Evolutionary conservation across 352 stramenopile species (phyloP).

Genomic region (Pythium dissimile): DNA sequence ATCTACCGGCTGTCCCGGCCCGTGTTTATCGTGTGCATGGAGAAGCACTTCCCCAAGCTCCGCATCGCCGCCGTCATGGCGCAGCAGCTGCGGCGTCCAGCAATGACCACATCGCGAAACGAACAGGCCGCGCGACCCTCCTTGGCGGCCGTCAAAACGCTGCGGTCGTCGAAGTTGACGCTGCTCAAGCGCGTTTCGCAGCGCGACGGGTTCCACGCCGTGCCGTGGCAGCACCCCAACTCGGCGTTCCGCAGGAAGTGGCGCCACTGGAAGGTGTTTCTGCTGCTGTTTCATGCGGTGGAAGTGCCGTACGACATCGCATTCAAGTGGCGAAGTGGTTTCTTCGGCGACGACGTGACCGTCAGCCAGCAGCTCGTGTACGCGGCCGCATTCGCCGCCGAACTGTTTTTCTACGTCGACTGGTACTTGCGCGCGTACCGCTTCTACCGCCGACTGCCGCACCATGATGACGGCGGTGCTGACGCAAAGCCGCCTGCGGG

Average conservation of each 20-base stretch:
- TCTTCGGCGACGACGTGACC: slow-evolving; percentile 24
- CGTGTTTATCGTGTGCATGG: slow-evolving; percentile 24
- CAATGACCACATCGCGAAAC: slow-evolving; percentile 10
- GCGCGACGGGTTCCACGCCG: background rate
- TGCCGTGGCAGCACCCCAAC: slow-evolving; percentile 3
- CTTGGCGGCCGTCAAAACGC: too few relatives aligned
- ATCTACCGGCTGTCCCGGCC: slow-evolving; percentile 9
- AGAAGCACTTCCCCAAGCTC: slow-evolving; percentile 52
- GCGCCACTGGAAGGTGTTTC: slow-evolving; percentile 8
- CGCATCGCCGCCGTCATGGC: slow-evolving; percentile 40
- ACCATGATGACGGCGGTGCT: background rate
- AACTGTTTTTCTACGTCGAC: slow-evolving; percentile 66
- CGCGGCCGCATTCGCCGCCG: slow-evolving; percentile 26
- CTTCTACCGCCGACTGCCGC: slow-evolving; percentile 29
- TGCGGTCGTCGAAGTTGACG: background rate
- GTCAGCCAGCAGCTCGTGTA: slow-evolving; percentile 32
- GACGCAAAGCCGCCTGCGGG: slow-evolving; percentile 5
- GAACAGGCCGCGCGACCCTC: too few relatives aligned
- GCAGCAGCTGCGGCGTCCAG: slow-evolving; percentile 1
- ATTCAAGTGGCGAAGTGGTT: slow-evolving; percentile 18
- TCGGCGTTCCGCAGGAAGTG: slow-evolving; percentile 11
- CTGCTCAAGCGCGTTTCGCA: background rate
- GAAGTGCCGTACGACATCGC: slow-evolving; percentile 20
- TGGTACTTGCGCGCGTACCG: slow-evolving; percentile 37
- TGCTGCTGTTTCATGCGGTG: slow-evolving; percentile 15